These are phyloP conservation scores for Colletotrichum echinochloae DNA, from an alignment of 2,329 filamentous ascomycete genomes.

Conservation along the genomic window DNA sequence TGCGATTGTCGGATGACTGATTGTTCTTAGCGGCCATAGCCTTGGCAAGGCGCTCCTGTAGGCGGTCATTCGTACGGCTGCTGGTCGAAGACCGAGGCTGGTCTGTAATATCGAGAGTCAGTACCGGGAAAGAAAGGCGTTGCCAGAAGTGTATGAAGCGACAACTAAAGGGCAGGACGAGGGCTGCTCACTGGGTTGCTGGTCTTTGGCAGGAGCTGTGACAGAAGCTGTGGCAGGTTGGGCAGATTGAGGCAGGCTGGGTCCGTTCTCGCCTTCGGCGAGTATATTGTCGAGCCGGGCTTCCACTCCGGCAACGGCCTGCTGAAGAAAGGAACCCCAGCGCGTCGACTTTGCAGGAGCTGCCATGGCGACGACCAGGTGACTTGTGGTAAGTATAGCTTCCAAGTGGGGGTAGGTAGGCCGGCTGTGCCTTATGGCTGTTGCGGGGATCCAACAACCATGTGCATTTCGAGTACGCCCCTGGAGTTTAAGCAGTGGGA, in stretches of 20 bases:
- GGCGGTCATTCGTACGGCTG: conserved; percentile 77
- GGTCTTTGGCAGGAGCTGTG: conserved; percentile 16
- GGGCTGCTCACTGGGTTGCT: conserved; percentile 19
- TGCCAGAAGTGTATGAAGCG: background rate
- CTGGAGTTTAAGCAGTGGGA: background rate
- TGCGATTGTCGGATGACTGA: conserved; percentile 26
- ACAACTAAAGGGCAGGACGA: background rate
- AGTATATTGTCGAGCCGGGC: conserved; percentile 92
- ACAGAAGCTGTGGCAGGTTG: background rate
- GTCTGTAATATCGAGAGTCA: conserved; percentile 45
- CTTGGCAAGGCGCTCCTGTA: conserved; percentile 90
- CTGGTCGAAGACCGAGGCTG: conserved; percentile 74
- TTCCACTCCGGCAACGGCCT: conserved; percentile 93
- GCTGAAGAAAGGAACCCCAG: conserved; percentile 87
- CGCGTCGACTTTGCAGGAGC: conserved; percentile 66
- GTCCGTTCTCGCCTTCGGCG: conserved; percentile 73
- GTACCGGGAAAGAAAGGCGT: conserved; percentile 42
- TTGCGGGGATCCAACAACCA: conserved; percentile 11
- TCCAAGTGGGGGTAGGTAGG: conserved; percentile 44
- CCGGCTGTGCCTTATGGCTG: conserved; percentile 30
- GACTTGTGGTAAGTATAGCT: conserved; percentile 41
- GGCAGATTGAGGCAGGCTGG: conserved; percentile 15
- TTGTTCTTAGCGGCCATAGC: conserved; percentile 79
- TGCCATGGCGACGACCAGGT: conserved; percentile 54
- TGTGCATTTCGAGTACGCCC: conserved; percentile 27